Evolutionary conservation across 768 basidiomycete species (phyloP).

Genomic region (Macrocybe gigantea): DNA sequence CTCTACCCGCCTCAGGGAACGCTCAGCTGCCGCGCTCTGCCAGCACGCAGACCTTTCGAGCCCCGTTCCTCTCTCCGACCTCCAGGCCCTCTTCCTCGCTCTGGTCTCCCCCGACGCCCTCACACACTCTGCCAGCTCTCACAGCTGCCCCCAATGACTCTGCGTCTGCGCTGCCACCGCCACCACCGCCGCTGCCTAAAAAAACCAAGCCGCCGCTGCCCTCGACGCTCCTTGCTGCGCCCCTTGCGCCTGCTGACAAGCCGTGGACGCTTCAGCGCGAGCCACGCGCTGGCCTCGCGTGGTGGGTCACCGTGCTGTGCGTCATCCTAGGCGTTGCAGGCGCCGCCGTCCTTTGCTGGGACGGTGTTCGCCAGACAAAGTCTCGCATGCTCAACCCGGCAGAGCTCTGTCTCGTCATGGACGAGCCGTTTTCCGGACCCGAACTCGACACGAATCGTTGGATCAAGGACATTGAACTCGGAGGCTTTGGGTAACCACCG

Average conservation of each 20-base stretch:
- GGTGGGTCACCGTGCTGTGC: constrained; percentile 46
- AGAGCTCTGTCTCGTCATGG: constrained; percentile 55
- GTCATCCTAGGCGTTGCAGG: constrained; percentile 49
- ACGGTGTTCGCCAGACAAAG: constrained; percentile 39
- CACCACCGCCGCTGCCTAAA: too few species aligned
- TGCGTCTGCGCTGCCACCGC: too few species aligned
- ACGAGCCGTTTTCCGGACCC: constrained; percentile 58
- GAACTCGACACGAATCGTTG: constrained; percentile 46
- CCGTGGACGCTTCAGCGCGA: constrained; percentile 19
- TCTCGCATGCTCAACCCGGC: constrained; percentile 31
- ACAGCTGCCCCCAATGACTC: constrained; percentile 4
- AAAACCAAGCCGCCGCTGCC: too few species aligned
- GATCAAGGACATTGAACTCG: constrained; percentile 63
- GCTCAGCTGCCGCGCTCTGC: constrained; percentile 30
- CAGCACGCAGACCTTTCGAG: constrained; percentile 48
- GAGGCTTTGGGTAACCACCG: constrained; percentile 60
- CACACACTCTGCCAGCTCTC: constrained; percentile 21
- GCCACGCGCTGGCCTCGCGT: constrained; percentile 24
- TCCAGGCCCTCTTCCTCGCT: constrained; percentile 56
- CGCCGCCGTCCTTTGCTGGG: constrained; percentile 48
- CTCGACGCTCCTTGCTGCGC: constrained; percentile 14
- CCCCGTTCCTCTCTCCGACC: constrained; percentile 65
- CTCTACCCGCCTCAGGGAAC: background rate
- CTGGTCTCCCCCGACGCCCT: constrained; percentile 34
- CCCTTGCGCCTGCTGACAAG: constrained; percentile 39